Percentiles rank a stretch among this genome's conserved stretches.
Evolutionary conservation across 192 early-diverging fungal genomes (phyloP).

Genomic region (Coemansia sp.): DNA sequence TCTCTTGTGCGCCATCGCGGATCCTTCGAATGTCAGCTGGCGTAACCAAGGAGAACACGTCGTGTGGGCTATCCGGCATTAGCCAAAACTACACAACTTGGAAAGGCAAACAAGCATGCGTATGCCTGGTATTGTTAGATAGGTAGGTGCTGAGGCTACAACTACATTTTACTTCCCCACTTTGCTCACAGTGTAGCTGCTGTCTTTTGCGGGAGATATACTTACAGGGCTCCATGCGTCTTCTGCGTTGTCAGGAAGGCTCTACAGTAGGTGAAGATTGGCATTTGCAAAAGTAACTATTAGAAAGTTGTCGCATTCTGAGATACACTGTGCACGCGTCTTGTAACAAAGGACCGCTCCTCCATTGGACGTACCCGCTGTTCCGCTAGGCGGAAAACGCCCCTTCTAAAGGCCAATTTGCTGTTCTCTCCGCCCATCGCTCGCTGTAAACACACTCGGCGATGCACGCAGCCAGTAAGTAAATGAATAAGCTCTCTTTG

Average conservation of each 20-base stretch:
- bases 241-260: slow-evolving; percentile 42
- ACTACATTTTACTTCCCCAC: too few species aligned
- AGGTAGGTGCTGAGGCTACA: too few species aligned
- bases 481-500: not conserved
- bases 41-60: slow-evolving; percentile 83
- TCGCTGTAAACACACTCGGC: not conserved
- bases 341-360: not conserved
- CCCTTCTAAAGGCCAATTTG: slow-evolving; percentile 85
- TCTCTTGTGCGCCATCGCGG: slow-evolving; percentile 71
- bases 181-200: not conserved
- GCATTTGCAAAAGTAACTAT: not conserved
- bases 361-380: slow-evolving; percentile 60
- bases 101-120: slow-evolving; percentile 1
- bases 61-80: slow-evolving; percentile 61
- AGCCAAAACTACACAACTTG: slow-evolving; percentile 63
- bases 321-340: not conserved
- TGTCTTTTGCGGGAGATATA: not conserved
- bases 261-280: slow-evolving; percentile 20
- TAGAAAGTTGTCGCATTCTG: not conserved
- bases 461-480: not conserved
- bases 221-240: slow-evolving; percentile 54
- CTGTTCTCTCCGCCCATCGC: slow-evolving; percentile 85
- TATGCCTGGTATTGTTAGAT: not conserved
- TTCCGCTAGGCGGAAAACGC: slow-evolving; percentile 82
- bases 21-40: slow-evolving; percentile 80